Evolutionary conservation across 371 early-diverging fungal species (phyloP).

Genomic region (Mortierella sp.): DNA sequence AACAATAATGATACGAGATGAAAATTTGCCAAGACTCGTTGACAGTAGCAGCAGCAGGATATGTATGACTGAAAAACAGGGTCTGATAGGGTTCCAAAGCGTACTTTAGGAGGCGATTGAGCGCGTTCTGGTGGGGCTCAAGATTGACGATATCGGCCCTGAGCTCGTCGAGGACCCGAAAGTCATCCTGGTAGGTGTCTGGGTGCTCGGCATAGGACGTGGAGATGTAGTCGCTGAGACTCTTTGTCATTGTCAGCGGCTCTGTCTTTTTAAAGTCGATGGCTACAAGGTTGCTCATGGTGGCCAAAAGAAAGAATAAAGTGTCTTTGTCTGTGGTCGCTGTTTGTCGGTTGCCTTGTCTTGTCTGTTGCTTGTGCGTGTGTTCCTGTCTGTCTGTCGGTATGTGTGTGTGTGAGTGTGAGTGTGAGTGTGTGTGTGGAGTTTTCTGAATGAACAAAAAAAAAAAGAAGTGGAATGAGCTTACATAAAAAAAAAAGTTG

Average conservation of each 20-base stretch:
- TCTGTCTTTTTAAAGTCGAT: slow-evolving; percentile 68
- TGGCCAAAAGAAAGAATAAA: neutral
- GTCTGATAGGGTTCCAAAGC: no score
- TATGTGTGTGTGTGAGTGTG: neutral
- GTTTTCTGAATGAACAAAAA: neutral
- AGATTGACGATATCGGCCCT: slow-evolving; percentile 80
- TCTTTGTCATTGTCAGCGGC: slow-evolving; percentile 66
- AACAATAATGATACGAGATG: neutral
- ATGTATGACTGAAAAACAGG: neutral
- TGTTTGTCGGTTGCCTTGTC: neutral
- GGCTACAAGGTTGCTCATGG: slow-evolving; percentile 67
- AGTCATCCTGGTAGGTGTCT: slow-evolving; percentile 88
- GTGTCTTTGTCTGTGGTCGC: neutral
- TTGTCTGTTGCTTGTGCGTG: neutral
- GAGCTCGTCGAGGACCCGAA: slow-evolving; percentile 83
- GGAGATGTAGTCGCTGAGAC: slow-evolving; percentile 77
- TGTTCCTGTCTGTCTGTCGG: neutral
- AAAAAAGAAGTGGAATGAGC: neutral
- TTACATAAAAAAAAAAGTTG: neutral
- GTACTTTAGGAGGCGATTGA: slow-evolving; percentile 79
- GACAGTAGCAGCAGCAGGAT: neutral
- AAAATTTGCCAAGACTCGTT: slow-evolving; percentile 8
- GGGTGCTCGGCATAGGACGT: slow-evolving; percentile 88
- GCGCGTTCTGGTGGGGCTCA: slow-evolving; percentile 76
- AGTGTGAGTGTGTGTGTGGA: neutral